Percentiles rank a stretch among this genome's conserved stretches.
These are phyloP conservation scores for Magnaporthiopsis incrustans DNA, from an alignment of 2,329 filamentous ascomycete genomes.

Conservation along the genomic window DNA sequence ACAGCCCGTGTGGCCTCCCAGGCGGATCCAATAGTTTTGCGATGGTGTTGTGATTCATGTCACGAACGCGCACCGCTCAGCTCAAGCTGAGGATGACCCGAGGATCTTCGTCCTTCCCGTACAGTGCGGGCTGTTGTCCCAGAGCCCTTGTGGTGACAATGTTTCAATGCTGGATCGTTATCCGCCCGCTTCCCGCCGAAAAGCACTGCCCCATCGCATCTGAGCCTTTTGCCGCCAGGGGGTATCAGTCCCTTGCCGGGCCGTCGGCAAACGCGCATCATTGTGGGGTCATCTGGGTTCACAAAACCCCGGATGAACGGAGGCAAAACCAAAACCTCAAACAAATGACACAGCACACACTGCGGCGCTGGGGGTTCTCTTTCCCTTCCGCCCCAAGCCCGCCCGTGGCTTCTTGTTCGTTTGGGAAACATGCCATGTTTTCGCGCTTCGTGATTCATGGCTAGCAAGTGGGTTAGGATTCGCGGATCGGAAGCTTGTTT, in stretches of 20 bases:
- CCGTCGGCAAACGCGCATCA: background rate
- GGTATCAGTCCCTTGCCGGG: background rate
- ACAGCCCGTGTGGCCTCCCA: too few relatives aligned
- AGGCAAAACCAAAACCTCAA: constrained; percentile 14
- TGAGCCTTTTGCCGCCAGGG: background rate
- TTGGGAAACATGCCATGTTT: background rate
- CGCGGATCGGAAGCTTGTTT: background rate
- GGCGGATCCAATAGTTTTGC: too few relatives aligned
- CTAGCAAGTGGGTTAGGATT: background rate
- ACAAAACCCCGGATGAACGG: background rate
- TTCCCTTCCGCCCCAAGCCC: too few relatives aligned
- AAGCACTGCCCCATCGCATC: background rate
- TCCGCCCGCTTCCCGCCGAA: background rate
- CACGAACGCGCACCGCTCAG: too few relatives aligned
- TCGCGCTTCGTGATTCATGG: background rate
- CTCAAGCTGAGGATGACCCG: too few relatives aligned
- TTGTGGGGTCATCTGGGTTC: background rate
- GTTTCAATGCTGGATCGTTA: background rate
- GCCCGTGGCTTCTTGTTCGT: background rate
- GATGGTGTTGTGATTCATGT: too few relatives aligned
- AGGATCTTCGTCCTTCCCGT: background rate
- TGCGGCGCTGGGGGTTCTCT: background rate
- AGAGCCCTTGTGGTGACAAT: background rate
- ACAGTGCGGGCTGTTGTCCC: background rate
- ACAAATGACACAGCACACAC: constrained; percentile 17